Evolutionary conservation across 305 asterid genomes (phyloP).

Genomic region (Solanum chacoense): DNA sequence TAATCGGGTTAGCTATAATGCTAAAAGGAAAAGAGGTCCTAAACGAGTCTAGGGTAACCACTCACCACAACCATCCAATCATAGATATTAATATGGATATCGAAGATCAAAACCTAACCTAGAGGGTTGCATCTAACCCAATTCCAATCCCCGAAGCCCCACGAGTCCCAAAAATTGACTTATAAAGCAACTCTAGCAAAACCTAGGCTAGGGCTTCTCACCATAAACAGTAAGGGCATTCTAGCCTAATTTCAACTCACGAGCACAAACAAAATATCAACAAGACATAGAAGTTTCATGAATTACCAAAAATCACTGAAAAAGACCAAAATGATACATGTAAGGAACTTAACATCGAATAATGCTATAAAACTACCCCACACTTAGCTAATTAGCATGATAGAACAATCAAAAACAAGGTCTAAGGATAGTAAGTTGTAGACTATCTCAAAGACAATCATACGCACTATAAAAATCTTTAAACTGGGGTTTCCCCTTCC

Average conservation of each 20-base stretch:
- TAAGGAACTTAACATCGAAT: background rate
- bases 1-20: background rate
- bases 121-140: background rate
- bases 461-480: background rate
- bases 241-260: too few species aligned
- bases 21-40: background rate
- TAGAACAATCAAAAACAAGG: background rate
- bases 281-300: too few species aligned
- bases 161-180: too few species aligned
- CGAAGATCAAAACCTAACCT: background rate
- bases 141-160: too few species aligned
- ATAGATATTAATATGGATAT: background rate
- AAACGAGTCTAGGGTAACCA: background rate
- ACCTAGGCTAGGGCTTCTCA: too few species aligned
- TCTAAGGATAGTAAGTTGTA: background rate
- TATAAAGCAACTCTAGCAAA: too few species aligned
- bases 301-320: too few species aligned
- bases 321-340: background rate
- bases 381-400: background rate
- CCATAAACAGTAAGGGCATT: too few species aligned
- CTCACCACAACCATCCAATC: background rate
- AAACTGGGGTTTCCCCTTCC: background rate
- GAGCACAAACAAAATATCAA: too few species aligned
- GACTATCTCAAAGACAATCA: background rate
- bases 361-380: background rate